Conservation (phyloP, 2,329 filamentous ascomycete genomes). For the Colletotrichum sublineola region DNA sequence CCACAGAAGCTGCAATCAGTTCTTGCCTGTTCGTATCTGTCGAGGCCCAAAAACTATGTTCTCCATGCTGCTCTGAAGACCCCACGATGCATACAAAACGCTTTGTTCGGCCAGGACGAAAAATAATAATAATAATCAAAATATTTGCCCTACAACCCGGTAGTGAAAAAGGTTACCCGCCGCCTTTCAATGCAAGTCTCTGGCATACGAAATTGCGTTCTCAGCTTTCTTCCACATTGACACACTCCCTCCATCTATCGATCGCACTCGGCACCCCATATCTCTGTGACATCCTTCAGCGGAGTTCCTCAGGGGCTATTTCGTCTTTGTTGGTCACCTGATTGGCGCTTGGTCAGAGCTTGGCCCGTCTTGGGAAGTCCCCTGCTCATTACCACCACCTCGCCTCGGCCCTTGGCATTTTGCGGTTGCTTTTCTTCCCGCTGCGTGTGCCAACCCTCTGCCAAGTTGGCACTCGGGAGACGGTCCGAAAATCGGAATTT, state of each 20-base stretch:
- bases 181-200: neutral
- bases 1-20: neutral
- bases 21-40: neutral
- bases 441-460: neutral
- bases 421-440: neutral
- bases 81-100: neutral
- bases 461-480: neutral
- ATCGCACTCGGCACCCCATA: neutral
- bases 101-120: neutral
- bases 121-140: too few species aligned
- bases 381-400: neutral
- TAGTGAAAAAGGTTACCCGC: too few species aligned
- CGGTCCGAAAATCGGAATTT: neutral
- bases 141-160: neutral
- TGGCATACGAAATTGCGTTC: constrained; percentile 35
- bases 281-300: constrained; percentile 22
- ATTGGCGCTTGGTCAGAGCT: constrained; percentile 38
- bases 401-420: neutral
- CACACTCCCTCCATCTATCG: constrained; percentile 12
- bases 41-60: neutral
- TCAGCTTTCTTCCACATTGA: constrained; percentile 29
- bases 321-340: constrained; percentile 22
- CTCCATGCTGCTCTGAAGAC: neutral
- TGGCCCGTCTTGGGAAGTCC: constrained; percentile 23
- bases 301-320: constrained; percentile 27